phyloP scores from a whole-genome alignment of 805 yeast genomes.

The Candida wancherniae region DNA sequence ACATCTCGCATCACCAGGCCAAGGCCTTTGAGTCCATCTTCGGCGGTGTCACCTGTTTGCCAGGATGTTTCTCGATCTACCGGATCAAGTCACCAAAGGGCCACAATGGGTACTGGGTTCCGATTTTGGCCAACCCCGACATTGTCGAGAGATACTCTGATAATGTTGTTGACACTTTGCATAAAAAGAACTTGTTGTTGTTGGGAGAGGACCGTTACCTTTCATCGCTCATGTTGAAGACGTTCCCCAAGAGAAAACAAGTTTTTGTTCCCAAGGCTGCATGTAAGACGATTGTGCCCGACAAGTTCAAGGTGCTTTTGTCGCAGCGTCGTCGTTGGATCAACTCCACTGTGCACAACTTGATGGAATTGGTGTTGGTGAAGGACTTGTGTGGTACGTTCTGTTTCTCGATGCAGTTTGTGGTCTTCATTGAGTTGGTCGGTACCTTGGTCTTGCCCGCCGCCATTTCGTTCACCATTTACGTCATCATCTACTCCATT shows the following conservation, averaged over 20 bases:
- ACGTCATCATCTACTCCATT: constrained; percentile 69
- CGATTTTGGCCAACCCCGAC: constrained; percentile 87
- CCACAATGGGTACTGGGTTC: constrained; percentile 72
- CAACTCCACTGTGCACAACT: constrained; percentile 88
- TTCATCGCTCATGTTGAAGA: constrained; percentile 77
- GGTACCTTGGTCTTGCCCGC: constrained; percentile 89
- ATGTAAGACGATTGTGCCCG: constrained; percentile 89
- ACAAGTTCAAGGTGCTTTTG: constrained; percentile 66
- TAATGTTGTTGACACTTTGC: constrained; percentile 77
- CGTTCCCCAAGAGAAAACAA: constrained; percentile 87
- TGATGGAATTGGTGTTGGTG: constrained; percentile 80
- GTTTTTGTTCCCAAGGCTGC: constrained; percentile 86
- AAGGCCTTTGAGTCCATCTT: constrained; percentile 94
- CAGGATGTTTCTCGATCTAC: constrained; percentile 92
- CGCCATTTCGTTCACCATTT: constrained; percentile 77
- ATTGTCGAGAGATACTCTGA: constrained; percentile 89
- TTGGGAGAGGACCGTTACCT: constrained; percentile 89
- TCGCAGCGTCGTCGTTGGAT: constrained; percentile 98
- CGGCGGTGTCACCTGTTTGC: constrained; percentile 92
- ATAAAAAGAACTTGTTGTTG: constrained; percentile 75
- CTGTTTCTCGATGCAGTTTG: constrained; percentile 93
- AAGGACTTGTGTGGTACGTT: constrained; percentile 90
- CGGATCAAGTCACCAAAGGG: constrained; percentile 89
- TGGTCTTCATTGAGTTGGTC: constrained; percentile 73
- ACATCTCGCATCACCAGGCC: constrained; percentile 89